Conservation (phyloP, 2,329 filamentous ascomycete genomes). For the Aulographum hederae region DNA sequence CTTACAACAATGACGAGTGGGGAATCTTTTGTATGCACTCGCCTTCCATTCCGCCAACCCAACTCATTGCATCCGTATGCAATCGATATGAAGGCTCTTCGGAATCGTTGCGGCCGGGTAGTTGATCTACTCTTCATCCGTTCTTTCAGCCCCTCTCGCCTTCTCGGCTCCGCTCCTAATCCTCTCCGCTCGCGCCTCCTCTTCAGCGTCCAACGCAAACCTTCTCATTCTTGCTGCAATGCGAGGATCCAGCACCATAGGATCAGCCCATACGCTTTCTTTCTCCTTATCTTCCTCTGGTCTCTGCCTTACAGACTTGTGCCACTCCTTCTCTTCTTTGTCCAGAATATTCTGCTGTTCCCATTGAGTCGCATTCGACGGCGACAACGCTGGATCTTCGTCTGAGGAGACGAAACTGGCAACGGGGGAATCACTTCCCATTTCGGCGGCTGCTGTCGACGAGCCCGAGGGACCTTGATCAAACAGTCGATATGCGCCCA, state of each 20-base stretch:
- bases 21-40: too few relatives aligned
- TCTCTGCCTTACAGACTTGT: conserved; percentile 53
- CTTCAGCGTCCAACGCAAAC: conserved; percentile 51
- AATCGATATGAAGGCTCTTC: too few relatives aligned
- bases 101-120: too few relatives aligned
- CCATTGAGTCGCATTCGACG: not conserved
- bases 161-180: conserved; percentile 38
- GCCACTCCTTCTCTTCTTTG: conserved; percentile 66
- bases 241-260: conserved; percentile 57
- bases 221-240: conserved; percentile 64
- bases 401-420: not conserved
- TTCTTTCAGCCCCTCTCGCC: conserved; percentile 17
- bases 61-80: too few relatives aligned
- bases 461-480: conserved; percentile 9
- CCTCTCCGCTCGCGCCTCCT: conserved; percentile 46
- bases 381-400: not conserved
- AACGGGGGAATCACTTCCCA: conserved; percentile 3
- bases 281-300: conserved; percentile 30
- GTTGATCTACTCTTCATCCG: too few relatives aligned
- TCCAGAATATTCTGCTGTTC: conserved; percentile 49
- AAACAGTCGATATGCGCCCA: conserved; percentile 36
- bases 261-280: conserved; percentile 59
- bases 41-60: too few relatives aligned
- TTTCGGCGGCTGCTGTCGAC: not conserved
- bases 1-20: too few relatives aligned